Conservation (phyloP, 1,139 yeast genomes). For the Pichia sp. region DNA sequence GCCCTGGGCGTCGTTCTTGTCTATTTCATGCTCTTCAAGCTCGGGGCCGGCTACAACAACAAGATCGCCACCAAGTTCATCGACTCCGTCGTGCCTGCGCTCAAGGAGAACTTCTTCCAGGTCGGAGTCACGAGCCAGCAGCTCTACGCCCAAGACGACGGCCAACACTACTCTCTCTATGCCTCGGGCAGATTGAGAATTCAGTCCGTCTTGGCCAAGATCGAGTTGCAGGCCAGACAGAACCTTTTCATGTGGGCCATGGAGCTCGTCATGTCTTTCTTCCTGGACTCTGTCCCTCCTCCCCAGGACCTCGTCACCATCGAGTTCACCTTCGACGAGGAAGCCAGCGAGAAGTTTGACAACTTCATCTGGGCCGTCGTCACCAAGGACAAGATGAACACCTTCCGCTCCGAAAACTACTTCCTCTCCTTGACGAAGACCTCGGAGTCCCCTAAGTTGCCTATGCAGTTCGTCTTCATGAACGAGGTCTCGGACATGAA, state of each 20-base stretch:
- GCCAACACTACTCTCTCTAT: conserved; percentile 68
- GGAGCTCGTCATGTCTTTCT: conserved; percentile 55
- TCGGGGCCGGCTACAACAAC: conserved; percentile 60
- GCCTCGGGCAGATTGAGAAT: conserved; percentile 87
- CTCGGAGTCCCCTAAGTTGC: conserved; percentile 60
- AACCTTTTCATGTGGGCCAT: conserved; percentile 61
- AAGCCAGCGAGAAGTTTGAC: conserved; percentile 46
- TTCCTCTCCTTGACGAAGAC: conserved; percentile 83
- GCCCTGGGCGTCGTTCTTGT: conserved; percentile 48
- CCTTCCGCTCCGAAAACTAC: conserved; percentile 70
- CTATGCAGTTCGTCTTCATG: conserved; percentile 80
- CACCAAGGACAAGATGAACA: conserved; percentile 78
- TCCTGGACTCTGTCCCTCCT: conserved; percentile 43
- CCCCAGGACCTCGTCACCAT: conserved; percentile 64
- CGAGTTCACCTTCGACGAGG: conserved; percentile 55
- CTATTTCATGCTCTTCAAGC: conserved; percentile 44
- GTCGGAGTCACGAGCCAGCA: conserved; percentile 60
- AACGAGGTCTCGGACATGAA: conserved; percentile 81
- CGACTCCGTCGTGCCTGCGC: conserved; percentile 41
- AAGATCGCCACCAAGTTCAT: conserved; percentile 51
- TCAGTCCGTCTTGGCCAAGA: conserved; percentile 54
- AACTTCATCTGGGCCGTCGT: conserved; percentile 81
- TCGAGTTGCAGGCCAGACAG: conserved; percentile 75
- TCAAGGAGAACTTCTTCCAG: conserved; percentile 69
- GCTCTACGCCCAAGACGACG: conserved; percentile 60